A percentile compares a stretch with the other conserved stretches of the same genome.
phyloP scores from a whole-genome alignment of 2,329 filamentous ascomycete genomes.

The Sporothrix pallida region DNA sequence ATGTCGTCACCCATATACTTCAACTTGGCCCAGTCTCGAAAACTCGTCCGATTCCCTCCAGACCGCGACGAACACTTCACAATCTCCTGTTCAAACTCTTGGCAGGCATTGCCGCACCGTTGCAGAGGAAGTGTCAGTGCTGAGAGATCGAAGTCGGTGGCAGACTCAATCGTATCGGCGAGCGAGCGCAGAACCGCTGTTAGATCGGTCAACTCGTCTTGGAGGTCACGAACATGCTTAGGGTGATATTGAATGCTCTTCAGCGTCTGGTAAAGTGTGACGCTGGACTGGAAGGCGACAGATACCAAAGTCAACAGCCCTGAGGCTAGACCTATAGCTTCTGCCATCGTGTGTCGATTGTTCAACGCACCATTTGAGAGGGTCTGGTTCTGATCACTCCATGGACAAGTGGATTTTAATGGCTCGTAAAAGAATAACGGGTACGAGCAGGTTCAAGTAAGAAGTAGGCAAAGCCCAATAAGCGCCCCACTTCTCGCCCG shows the following conservation, averaged over 20 bases:
- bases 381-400: background rate
- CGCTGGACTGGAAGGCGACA: constrained; percentile 21
- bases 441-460: constrained; percentile 12
- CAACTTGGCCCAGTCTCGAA: constrained; percentile 28
- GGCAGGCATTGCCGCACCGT: constrained; percentile 11
- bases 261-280: constrained; percentile 12
- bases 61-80: constrained; percentile 24
- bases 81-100: constrained; percentile 19
- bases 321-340: constrained; percentile 17
- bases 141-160: constrained; percentile 17
- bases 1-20: constrained; percentile 24
- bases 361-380: constrained; percentile 17
- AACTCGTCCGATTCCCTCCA: constrained; percentile 15
- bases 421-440: background rate
- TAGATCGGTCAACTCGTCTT: background rate
- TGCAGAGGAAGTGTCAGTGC: constrained; percentile 6
- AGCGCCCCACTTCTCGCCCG: constrained; percentile 10
- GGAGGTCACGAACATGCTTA: constrained; percentile 8
- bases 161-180: constrained; percentile 18
- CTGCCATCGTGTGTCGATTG: constrained; percentile 21
- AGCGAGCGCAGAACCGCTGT: constrained; percentile 14
- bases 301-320: constrained; percentile 14
- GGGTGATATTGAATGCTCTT: constrained; percentile 25
- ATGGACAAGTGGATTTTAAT: constrained; percentile 19
- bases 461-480: background rate